Evolutionary conservation across 352 stramenopile species (phyloP).

Genomic region (Globisporangium yorkense): DNA sequence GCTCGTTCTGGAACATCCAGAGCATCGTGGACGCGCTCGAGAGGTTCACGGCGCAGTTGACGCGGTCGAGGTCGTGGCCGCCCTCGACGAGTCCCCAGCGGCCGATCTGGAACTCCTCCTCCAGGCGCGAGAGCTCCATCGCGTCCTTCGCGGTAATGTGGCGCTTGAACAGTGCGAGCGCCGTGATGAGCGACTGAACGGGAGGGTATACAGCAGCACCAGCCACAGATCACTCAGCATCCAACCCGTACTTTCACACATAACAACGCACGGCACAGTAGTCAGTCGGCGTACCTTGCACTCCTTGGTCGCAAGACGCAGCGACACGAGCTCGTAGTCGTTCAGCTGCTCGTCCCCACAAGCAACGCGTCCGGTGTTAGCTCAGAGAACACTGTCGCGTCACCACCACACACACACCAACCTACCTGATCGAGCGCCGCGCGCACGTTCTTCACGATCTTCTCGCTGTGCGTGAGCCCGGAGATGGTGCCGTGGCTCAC

Average conservation of each 20-base stretch:
- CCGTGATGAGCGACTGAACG: conserved; percentile 71
- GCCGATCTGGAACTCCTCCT: conserved; percentile 88
- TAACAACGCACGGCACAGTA: background rate
- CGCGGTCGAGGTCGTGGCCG: conserved; percentile 84
- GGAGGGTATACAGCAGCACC: background rate
- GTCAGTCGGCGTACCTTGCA: conserved; percentile 51
- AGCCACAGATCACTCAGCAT: background rate
- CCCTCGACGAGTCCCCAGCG: conserved; percentile 86
- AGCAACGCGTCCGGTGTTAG: background rate
- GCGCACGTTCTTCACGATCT: conserved; percentile 59
- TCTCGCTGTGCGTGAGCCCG: conserved; percentile 49
- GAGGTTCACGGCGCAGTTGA: conserved; percentile 79
- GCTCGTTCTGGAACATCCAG: conserved; percentile 71
- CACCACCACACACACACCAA: background rate
- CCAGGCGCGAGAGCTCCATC: conserved; percentile 75
- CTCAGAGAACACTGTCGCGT: background rate
- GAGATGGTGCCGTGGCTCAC: conserved; percentile 79
- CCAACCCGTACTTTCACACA: background rate
- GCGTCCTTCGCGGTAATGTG: conserved; percentile 83
- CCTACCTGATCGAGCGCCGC: conserved; percentile 49
- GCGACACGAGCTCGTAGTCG: conserved; percentile 70
- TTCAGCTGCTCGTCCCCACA: conserved; percentile 27
- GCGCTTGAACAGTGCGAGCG: conserved; percentile 74
- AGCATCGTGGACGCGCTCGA: conserved; percentile 83
- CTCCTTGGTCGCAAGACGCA: conserved; percentile 76